A percentile compares a stretch with the other conserved stretches of the same genome.
Conservation (phyloP, 2,329 filamentous ascomycete species). For the Biscogniauxia mediterranea region DNA sequence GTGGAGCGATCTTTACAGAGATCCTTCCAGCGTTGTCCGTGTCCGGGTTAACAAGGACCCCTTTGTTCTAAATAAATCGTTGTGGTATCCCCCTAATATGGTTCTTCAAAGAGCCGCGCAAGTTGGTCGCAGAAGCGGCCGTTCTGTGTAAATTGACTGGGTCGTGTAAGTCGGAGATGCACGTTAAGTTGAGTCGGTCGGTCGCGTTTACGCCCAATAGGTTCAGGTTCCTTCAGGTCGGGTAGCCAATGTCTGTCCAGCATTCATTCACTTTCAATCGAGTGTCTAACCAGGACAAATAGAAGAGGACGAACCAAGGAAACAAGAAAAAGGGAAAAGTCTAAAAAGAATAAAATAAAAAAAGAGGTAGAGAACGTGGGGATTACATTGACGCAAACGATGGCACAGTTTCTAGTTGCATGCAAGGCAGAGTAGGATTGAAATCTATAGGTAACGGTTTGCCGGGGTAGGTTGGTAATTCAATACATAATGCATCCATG, state of each 20-base stretch:
- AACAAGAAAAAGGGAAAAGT: neutral
- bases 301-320: neutral
- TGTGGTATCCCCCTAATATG: neutral
- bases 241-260: neutral
- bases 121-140: constrained; percentile 1
- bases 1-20: neutral
- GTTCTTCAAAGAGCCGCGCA: neutral
- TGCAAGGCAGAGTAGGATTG: neutral
- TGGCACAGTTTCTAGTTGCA: neutral
- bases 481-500: no score
- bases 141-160: neutral
- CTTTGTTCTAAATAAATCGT: constrained; percentile 1
- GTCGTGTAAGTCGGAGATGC: constrained; percentile 2
- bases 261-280: neutral
- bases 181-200: neutral
- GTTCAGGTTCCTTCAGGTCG: neutral
- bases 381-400: constrained; percentile 4
- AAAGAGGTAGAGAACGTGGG: constrained; percentile 4
- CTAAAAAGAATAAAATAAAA: constrained; percentile 4
- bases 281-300: neutral
- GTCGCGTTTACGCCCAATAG: constrained; percentile 1
- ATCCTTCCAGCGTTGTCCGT: neutral
- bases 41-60: neutral
- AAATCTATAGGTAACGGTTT: neutral
- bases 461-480: neutral